Base-by-base conservation (phyloP, 352 stramenopile species). In the Phytopythium sindhum region DNA sequence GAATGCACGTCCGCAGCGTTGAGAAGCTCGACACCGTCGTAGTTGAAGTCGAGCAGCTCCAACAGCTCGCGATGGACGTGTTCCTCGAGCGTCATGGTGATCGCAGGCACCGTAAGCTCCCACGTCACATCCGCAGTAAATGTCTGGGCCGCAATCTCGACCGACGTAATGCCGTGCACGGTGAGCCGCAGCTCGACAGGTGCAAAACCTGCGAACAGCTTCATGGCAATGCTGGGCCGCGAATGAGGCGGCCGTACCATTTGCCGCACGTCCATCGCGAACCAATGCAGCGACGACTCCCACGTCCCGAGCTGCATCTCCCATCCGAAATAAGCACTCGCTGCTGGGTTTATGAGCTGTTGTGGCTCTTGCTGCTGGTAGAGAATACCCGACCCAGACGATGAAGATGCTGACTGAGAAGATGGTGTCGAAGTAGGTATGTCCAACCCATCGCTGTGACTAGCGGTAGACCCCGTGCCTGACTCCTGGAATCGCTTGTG, bases 251-350 rank as follows among this genome's bases (percentile, higher is more conserved):
- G 19, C 1, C 65, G 55, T 21, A 67, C 23, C 0, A 73, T 70
- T 2, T 69, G 63, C 44, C 77, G 71, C 21, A 83, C 39, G 29
- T 80, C 68, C 31, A 72, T 77, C 41, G 83, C 64, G 47, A 88
- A 86, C 77, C 79, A 88, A 58, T 85, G 79, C 26, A 26, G 29
- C 21, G 63, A 64, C 21, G 47, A 47, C 60, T 74, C 73, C 74
- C 75, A 88, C 28, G 61, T 73, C 10, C 77, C 79, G 0, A 84
- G 64, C 59, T 83, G 66, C 77, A 88, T 86, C 56, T 83, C 84
- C 79, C 79, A 88, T 14, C 72, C 64, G 42, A 88, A 88, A 1
- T 82, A 17, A 11, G 68, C 70, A 9, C 60, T 50, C 15, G 64
- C 56, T 8, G 72, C 33, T 11, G 72, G 62, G 8, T 64, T 33